A percentile compares a stretch with the other conserved stretches of the same genome.
Evolutionary conservation across 176 grass and related monocot species (phyloP).

Genomic region (Eragrostis curvula): DNA sequence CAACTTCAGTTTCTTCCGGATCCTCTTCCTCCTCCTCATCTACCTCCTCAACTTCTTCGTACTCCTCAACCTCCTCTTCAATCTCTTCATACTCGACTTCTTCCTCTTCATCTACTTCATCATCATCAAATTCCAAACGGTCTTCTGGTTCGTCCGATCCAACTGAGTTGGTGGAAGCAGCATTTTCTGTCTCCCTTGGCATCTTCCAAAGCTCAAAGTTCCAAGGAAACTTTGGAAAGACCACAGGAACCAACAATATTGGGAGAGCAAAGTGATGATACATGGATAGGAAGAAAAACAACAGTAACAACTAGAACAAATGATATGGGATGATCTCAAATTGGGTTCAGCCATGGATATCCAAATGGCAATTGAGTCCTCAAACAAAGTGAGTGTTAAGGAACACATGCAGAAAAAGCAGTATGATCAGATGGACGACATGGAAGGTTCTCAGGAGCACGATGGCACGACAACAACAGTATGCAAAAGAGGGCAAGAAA

Average conservation of each 20-base stretch:
- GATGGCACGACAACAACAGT: constrained; percentile 26
- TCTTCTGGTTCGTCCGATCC: constrained; percentile 47
- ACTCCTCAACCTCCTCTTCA: constrained; percentile 66
- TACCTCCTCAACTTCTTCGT: constrained; percentile 61
- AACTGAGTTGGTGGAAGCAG: constrained; percentile 42
- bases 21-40: constrained; percentile 51
- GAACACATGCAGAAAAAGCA: constrained; percentile 30
- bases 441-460: constrained; percentile 40
- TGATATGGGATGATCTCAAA: constrained; percentile 52
- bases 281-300: constrained; percentile 63
- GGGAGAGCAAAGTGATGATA: constrained; percentile 57
- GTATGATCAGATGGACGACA: not conserved
- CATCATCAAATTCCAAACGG: constrained; percentile 53
- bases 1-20: constrained; percentile 45
- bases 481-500: constrained; percentile 32
- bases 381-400: constrained; percentile 31
- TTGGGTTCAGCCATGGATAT: constrained; percentile 53
- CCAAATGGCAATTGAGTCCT: constrained; percentile 36
- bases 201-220: constrained; percentile 71
- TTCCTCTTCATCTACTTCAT: constrained; percentile 72
- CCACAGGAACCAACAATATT: constrained; percentile 58
- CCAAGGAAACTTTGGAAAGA: constrained; percentile 70
- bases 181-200: constrained; percentile 61
- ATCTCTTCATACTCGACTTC: constrained; percentile 71
- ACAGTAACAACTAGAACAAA: constrained; percentile 52